Evolutionary conservation across 208 protist genomes (phyloP).

Genomic region (Strigomonas culicis): DNA sequence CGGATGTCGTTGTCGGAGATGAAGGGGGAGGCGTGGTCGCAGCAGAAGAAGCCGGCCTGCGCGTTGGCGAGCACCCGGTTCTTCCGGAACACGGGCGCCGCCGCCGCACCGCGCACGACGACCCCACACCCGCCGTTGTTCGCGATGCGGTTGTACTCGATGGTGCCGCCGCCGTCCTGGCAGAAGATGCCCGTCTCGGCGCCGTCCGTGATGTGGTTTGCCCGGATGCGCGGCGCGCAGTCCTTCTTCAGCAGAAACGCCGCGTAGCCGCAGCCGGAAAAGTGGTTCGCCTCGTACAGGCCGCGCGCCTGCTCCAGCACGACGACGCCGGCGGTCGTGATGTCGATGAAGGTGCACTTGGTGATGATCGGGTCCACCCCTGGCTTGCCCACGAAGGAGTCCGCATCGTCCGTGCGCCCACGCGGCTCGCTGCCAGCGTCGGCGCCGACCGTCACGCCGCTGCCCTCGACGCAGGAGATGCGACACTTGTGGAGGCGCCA

Average conservation of each 20-base stretch:
- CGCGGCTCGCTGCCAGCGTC: neutral
- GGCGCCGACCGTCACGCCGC: constrained; percentile 48
- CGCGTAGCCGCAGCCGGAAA: constrained; percentile 76
- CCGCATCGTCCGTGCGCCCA: neutral
- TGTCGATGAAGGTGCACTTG: constrained; percentile 78
- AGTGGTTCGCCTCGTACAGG: constrained; percentile 66
- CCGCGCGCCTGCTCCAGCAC: constrained; percentile 60
- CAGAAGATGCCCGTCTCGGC: constrained; percentile 82
- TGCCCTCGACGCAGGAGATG: constrained; percentile 68
- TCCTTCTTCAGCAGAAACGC: constrained; percentile 76
- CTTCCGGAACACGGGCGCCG: constrained; percentile 49
- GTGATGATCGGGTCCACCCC: constrained; percentile 36
- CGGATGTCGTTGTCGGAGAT: constrained; percentile 77
- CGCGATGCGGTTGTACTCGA: constrained; percentile 80
- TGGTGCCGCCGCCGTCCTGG: constrained; percentile 63
- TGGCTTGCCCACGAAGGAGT: constrained; percentile 4
- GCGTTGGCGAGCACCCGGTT: constrained; percentile 69
- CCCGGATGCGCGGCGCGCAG: constrained; percentile 35
- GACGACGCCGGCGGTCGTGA: constrained; percentile 67
- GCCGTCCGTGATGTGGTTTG: constrained; percentile 70
- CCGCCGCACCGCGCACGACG: constrained; percentile 57
- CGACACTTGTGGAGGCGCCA: constrained; percentile 69
- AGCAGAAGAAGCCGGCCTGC: constrained; percentile 84
- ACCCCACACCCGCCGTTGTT: constrained; percentile 79
- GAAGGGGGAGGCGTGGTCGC: constrained; percentile 53